These are phyloP conservation scores for Ophiostoma sp. DNA, from an alignment of 2,329 filamentous ascomycete species.

Conservation along the genomic window DNA sequence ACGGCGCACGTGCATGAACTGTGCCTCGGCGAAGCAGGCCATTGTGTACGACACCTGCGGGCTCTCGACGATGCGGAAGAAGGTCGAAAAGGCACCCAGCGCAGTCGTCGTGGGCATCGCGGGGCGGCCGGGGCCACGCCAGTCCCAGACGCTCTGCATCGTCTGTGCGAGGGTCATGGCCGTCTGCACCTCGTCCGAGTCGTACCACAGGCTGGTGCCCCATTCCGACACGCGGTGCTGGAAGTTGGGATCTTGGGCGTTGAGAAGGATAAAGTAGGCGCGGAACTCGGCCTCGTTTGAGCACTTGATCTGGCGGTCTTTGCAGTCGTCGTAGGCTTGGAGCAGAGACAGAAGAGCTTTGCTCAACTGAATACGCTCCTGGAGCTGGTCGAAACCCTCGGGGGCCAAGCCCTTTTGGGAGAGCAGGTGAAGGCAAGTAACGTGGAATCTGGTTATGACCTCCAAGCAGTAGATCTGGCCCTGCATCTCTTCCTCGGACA, in stretches of 20 bases:
- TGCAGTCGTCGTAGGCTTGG: constrained; percentile 61
- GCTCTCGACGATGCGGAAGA: constrained; percentile 56
- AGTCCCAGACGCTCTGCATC: constrained; percentile 52
- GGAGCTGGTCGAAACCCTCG: constrained; percentile 60
- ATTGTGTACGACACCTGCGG: constrained; percentile 59
- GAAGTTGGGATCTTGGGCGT: constrained; percentile 54
- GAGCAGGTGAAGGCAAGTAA: constrained; percentile 58
- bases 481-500: constrained; percentile 51
- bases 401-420: constrained; percentile 51
- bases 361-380: constrained; percentile 62
- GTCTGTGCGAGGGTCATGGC: constrained; percentile 56
- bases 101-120: constrained; percentile 45
- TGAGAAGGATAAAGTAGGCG: constrained; percentile 59
- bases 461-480: constrained; percentile 60
- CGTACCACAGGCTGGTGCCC: constrained; percentile 49
- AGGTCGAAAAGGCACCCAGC: constrained; percentile 47
- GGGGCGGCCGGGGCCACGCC: constrained; percentile 53
- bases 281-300: constrained; percentile 61
- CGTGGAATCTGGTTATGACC: constrained; percentile 61
- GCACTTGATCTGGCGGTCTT: constrained; percentile 51
- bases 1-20: constrained; percentile 57
- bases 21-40: constrained; percentile 64
- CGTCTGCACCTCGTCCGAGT: constrained; percentile 55
- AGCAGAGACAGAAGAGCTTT: constrained; percentile 61
- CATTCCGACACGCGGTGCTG: constrained; percentile 51